These are phyloP conservation scores for grape (Vitis vinifera) DNA, from an alignment of 164 flowering plant genomes.

Conservation along the genomic window DNA sequence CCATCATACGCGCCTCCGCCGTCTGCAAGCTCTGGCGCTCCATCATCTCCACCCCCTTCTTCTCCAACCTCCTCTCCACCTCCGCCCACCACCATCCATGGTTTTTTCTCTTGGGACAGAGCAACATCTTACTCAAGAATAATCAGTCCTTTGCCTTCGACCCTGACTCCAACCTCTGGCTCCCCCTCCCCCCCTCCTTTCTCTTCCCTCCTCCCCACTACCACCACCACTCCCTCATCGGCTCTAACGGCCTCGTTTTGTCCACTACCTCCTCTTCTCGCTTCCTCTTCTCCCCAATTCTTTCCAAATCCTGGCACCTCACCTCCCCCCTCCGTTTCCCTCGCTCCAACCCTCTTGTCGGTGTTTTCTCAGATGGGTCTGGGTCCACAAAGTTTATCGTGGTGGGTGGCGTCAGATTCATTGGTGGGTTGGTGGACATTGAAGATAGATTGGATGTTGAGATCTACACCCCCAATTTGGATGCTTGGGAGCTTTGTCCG, in stretches of 20 bases:
- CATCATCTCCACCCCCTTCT: constrained; percentile 34
- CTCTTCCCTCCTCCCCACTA: constrained; percentile 18
- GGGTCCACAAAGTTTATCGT: constrained; percentile 40
- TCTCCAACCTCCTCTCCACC: constrained; percentile 29
- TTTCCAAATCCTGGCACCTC: constrained; percentile 34
- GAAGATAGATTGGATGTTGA: constrained; percentile 62
- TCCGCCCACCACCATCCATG: constrained; percentile 38
- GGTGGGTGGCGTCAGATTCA: constrained; percentile 58
- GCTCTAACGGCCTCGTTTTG: constrained; percentile 48
- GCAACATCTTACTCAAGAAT: constrained; percentile 48
- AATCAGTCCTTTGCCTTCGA: constrained; percentile 75
- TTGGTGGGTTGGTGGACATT: constrained; percentile 61
- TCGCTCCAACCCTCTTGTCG: constrained; percentile 57
- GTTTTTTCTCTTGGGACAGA: constrained; percentile 65
- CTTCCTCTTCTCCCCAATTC: constrained; percentile 42
- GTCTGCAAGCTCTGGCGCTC: constrained; percentile 65
- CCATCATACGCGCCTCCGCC: constrained; percentile 49
- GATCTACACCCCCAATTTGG: constrained; percentile 44
- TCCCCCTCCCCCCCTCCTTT: constrained; percentile 39
- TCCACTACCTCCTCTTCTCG: constrained; percentile 31
- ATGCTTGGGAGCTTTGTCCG: constrained; percentile 60
- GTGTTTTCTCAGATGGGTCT: constrained; percentile 32
- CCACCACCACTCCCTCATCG: constrained; percentile 33
- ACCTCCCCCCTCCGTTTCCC: constrained; percentile 50
- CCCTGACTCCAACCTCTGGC: constrained; percentile 55